These are phyloP conservation scores for Lachnellula suecica DNA, from an alignment of 2,329 filamentous ascomycete species.

Conservation along the genomic window DNA sequence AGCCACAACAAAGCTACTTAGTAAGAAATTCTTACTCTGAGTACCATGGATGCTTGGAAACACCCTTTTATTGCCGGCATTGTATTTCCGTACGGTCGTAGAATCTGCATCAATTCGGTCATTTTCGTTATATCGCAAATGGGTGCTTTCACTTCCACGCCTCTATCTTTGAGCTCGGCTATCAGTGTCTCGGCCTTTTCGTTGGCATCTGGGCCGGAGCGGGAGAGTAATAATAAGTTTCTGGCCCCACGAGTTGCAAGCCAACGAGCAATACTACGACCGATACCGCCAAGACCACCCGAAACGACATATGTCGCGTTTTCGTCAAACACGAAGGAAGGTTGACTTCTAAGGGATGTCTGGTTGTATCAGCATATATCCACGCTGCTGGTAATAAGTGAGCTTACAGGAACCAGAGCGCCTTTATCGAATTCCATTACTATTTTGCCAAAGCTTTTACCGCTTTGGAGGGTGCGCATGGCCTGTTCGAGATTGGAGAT, in stretches of 20 bases:
- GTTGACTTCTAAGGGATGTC: neutral
- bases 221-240: slow-evolving; percentile 26
- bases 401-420: neutral
- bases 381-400: too few relatives aligned
- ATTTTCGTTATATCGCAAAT: slow-evolving; percentile 48
- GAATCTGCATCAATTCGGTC: slow-evolving; percentile 11
- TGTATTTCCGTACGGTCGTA: slow-evolving; percentile 1
- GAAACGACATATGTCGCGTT: slow-evolving; percentile 19
- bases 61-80: slow-evolving; percentile 38
- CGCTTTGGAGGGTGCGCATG: slow-evolving; percentile 10
- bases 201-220: neutral
- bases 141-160: slow-evolving; percentile 42
- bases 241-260: slow-evolving; percentile 17
- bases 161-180: slow-evolving; percentile 17
- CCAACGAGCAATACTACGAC: slow-evolving; percentile 13
- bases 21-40: slow-evolving; percentile 22
- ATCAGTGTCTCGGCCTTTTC: slow-evolving; percentile 1
- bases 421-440: neutral
- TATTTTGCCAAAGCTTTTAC: slow-evolving; percentile 11
- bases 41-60: slow-evolving; percentile 46
- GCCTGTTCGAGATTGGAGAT: slow-evolving; percentile 9
- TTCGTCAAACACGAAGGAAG: slow-evolving; percentile 1
- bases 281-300: slow-evolving; percentile 24
- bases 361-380: neutral
- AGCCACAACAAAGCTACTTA: neutral